These are phyloP conservation scores for Zychaea mexicana DNA, from an alignment of 371 early-diverging fungal genomes.

Conservation along the genomic window DNA sequence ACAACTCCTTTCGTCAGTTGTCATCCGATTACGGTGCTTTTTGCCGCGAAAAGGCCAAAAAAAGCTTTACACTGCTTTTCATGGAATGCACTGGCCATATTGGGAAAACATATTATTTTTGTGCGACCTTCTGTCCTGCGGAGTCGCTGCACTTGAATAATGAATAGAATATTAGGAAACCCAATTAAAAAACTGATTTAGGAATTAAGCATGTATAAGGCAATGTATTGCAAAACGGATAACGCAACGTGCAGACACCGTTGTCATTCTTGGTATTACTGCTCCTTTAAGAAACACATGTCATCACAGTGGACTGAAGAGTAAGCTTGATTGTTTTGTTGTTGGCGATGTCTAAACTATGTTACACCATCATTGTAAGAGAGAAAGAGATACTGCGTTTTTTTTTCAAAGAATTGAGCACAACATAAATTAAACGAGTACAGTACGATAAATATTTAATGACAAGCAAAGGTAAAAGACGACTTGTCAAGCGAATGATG, in stretches of 20 bases:
- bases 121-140: background rate
- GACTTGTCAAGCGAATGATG: background rate
- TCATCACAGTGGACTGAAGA: background rate
- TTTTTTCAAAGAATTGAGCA: background rate
- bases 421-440: conserved; percentile 1
- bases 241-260: background rate
- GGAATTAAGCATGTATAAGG: background rate
- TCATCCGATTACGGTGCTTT: conserved; percentile 6
- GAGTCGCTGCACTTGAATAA: background rate
- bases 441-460: conserved; percentile 1
- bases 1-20: background rate
- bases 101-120: background rate
- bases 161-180: conserved; percentile 3
- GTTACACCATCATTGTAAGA: conserved; percentile 4
- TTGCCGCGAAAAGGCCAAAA: background rate
- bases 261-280: background rate
- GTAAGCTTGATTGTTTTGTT: no score
- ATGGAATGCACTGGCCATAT: conserved; percentile 4
- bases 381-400: background rate
- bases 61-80: background rate
- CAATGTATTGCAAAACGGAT: background rate
- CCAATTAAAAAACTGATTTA: conserved; percentile 1
- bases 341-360: background rate
- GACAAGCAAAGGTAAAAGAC: background rate
- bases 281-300: background rate